Evolutionary conservation across 148 eudicot species (phyloP).

Genomic region (Talinum fruticosum): DNA sequence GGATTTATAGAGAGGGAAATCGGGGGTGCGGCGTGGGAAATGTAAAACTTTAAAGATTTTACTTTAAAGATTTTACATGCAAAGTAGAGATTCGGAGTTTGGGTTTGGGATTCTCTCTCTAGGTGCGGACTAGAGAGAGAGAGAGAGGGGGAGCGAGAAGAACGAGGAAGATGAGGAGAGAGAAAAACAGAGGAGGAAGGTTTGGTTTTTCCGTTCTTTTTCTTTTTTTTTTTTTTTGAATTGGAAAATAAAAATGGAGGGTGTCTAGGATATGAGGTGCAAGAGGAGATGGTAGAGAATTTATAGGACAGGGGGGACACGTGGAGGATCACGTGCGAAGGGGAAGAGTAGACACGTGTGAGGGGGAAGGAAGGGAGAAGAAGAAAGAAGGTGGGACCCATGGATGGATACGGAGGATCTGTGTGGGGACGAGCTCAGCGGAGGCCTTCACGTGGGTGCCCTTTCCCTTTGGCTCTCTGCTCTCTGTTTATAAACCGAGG

Average conservation of each 20-base stretch:
- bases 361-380: neutral
- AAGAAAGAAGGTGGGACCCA: conserved; percentile 21
- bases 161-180: conserved; percentile 30
- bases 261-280: conserved; percentile 3
- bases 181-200: neutral
- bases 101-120: neutral
- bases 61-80: conserved; percentile 13
- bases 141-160: neutral
- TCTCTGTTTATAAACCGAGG: no score
- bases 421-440: conserved; percentile 33
- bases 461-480: no score
- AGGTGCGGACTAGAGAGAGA: neutral
- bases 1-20: conserved; percentile 30
- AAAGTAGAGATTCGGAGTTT: conserved; percentile 32
- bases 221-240: no score
- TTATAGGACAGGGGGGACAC: conserved; percentile 35
- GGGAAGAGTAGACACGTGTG: conserved; percentile 35
- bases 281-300: neutral
- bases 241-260: no score
- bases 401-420: conserved; percentile 55
- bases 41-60: conserved; percentile 33
- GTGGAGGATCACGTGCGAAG: conserved; percentile 36
- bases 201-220: conserved; percentile 6
- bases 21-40: conserved; percentile 14
- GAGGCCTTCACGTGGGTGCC: conserved; percentile 40